These are phyloP conservation scores for Yamadazyma sp. DNA, from an alignment of 805 yeast genomes.

Conservation along the genomic window DNA sequence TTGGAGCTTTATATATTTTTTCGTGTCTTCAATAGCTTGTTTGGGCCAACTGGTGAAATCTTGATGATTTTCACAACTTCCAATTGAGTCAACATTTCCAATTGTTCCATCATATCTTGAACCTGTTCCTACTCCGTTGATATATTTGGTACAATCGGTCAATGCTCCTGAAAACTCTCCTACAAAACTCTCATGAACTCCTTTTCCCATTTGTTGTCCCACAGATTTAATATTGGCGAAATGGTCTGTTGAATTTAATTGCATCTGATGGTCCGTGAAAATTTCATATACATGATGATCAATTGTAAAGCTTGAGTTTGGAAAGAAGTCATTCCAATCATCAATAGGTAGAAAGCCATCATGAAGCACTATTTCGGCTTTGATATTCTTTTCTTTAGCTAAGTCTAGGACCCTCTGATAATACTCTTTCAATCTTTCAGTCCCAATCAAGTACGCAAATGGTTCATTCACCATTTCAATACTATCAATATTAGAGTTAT, in stretches of 20 bases:
- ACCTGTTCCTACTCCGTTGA: slow-evolving; percentile 65
- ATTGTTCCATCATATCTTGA: slow-evolving; percentile 54
- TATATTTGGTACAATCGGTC: slow-evolving; percentile 67
- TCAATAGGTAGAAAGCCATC: slow-evolving; percentile 18
- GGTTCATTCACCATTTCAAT: slow-evolving; percentile 31
- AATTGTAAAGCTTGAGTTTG: slow-evolving; percentile 14
- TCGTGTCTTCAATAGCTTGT: slow-evolving; percentile 42
- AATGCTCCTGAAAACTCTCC: slow-evolving; percentile 76
- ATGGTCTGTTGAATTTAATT: slow-evolving; percentile 13
- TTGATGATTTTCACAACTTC: slow-evolving; percentile 42
- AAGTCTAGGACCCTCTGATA: slow-evolving; percentile 17
- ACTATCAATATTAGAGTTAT: slow-evolving; percentile 16
- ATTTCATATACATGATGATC: slow-evolving; percentile 29
- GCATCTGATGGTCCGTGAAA: slow-evolving; percentile 16
- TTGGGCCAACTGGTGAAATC: slow-evolving; percentile 40
- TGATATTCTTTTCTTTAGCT: slow-evolving; percentile 8
- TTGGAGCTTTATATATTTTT: slow-evolving; percentile 59
- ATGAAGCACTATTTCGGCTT: slow-evolving; percentile 12
- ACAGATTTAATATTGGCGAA: slow-evolving; percentile 9
- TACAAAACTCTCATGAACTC: slow-evolving; percentile 47
- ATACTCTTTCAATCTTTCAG: slow-evolving; percentile 19
- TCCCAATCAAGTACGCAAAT: slow-evolving; percentile 21
- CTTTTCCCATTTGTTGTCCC: slow-evolving; percentile 28
- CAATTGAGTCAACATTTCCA: slow-evolving; percentile 23
- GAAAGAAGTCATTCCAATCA: slow-evolving; percentile 16